These are phyloP conservation scores for Xylariaceae sp. DNA, from an alignment of 2,329 filamentous ascomycete genomes.

Conservation along the genomic window DNA sequence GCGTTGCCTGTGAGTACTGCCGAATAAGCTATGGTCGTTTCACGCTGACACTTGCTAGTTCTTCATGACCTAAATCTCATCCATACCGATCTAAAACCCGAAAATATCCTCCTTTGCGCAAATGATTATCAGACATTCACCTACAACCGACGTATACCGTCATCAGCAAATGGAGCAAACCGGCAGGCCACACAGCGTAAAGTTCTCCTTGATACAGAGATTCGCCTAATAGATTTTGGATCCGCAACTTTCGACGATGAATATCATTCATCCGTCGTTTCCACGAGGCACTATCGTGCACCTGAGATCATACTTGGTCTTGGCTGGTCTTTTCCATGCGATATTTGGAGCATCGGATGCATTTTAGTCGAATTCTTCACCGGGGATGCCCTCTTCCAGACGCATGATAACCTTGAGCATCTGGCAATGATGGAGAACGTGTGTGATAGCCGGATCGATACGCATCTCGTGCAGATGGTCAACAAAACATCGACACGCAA, in stretches of 20 bases:
- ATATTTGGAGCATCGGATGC: slow-evolving; percentile 78
- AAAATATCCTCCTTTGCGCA: slow-evolving; percentile 73
- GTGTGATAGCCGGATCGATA: slow-evolving; percentile 65
- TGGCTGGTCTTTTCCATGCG: slow-evolving; percentile 74
- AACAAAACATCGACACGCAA: slow-evolving; percentile 63
- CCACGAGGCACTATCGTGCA: slow-evolving; percentile 72
- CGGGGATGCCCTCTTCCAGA: slow-evolving; percentile 74
- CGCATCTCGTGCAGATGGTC: slow-evolving; percentile 62
- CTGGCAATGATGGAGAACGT: slow-evolving; percentile 79
- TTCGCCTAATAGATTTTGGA: slow-evolving; percentile 74
- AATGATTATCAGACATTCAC: slow-evolving; percentile 73
- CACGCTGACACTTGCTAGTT: slow-evolving; percentile 60
- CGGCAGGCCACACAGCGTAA: slow-evolving; percentile 68
- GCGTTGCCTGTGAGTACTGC: slow-evolving; percentile 85
- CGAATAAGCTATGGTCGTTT: not conserved
- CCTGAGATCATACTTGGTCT: slow-evolving; percentile 75
- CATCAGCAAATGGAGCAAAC: slow-evolving; percentile 65
- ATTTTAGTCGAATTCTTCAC: slow-evolving; percentile 77
- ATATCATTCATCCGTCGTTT: slow-evolving; percentile 75
- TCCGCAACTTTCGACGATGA: slow-evolving; percentile 77
- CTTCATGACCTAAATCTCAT: slow-evolving; percentile 97
- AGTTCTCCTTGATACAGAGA: slow-evolving; percentile 72
- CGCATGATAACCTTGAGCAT: slow-evolving; percentile 75
- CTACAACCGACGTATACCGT: slow-evolving; percentile 73
- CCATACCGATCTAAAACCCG: slow-evolving; percentile 80